A percentile compares a stretch with the other conserved stretches of the same genome.
phyloP scores from a whole-genome alignment of 306 rosid genomes.

The Trichosanthes truncata region DNA sequence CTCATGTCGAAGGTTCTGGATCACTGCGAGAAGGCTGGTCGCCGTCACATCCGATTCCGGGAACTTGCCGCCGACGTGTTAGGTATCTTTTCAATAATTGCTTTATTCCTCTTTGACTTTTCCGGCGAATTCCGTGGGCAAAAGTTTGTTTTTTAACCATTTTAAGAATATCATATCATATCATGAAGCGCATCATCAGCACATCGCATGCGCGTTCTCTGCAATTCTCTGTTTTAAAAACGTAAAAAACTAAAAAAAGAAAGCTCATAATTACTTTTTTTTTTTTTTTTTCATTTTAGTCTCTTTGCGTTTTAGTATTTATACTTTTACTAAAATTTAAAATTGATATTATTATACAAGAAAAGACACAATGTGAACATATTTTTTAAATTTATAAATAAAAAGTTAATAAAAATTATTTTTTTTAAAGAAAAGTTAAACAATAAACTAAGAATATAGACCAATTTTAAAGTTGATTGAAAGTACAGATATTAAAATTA shows the following conservation, averaged over 20 bases:
- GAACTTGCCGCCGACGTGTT: constrained; percentile 69
- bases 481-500: no score
- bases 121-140: not conserved
- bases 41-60: constrained; percentile 71
- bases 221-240: not conserved
- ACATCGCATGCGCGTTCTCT: not conserved
- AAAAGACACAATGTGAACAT: no score
- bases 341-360: no score
- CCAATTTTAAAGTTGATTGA: no score
- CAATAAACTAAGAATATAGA: no score
- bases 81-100: constrained; percentile 27
- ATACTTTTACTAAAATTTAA: no score
- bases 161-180: not conserved
- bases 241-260: not conserved
- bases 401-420: no score
- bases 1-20: constrained; percentile 66
- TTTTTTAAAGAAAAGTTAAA: no score
- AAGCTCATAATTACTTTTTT: no score
- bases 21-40: constrained; percentile 59
- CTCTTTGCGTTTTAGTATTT: no score
- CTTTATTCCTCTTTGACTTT: not conserved
- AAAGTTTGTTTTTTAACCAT: not conserved
- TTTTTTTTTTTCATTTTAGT: no score
- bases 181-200: not conserved
- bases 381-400: no score